Conservation (phyloP, 2,329 filamentous ascomycete genomes). For the Botrytis deweyae region DNA sequence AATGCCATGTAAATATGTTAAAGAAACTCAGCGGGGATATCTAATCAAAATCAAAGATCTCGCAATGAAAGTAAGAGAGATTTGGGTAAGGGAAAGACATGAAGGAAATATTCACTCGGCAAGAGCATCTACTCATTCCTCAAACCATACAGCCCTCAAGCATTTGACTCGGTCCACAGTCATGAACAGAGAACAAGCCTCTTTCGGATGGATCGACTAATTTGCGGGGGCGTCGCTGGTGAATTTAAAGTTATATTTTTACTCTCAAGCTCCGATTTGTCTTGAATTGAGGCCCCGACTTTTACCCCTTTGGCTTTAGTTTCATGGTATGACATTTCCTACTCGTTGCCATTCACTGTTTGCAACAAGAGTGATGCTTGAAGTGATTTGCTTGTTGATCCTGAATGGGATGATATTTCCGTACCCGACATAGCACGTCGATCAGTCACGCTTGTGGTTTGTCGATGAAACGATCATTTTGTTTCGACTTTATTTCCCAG, state of each 20-base stretch:
- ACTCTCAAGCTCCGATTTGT: neutral
- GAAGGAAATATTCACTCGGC: neutral
- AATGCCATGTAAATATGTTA: neutral
- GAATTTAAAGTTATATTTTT: slow-evolving; percentile 6
- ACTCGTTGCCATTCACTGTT: neutral
- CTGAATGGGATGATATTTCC: neutral
- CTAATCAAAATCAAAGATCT: neutral
- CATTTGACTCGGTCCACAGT: neutral
- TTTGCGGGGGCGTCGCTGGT: neutral
- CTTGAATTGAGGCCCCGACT: neutral
- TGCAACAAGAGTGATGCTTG: neutral
- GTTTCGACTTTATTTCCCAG: neutral
- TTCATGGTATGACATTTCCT: neutral
- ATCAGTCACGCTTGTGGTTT: neutral
- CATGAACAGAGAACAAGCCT: neutral
- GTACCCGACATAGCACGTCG: neutral
- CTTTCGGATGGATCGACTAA: slow-evolving; percentile 1
- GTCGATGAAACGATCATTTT: slow-evolving; percentile 5
- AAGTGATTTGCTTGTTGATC: neutral
- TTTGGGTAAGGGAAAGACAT: neutral
- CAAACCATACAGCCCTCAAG: neutral
- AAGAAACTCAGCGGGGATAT: neutral
- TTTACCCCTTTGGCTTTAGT: slow-evolving; percentile 7
- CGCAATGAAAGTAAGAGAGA: neutral
- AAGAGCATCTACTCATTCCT: neutral